Conservation (phyloP, 2,329 filamentous ascomycete species). For the Cladosporium sp. region DNA sequence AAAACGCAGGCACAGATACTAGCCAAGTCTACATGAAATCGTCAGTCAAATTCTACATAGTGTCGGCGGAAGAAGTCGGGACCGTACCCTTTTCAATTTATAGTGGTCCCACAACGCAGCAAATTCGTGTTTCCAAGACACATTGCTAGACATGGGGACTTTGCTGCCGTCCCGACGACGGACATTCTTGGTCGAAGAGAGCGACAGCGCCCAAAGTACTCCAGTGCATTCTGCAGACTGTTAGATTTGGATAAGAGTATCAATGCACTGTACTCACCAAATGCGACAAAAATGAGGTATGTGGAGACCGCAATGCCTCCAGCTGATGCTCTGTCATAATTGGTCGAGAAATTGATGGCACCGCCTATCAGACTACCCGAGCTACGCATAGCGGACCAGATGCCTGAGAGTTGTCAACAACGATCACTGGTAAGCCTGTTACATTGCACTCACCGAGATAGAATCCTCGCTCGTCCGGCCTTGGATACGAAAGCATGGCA, state of each 20-base stretch:
- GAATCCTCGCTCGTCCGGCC: constrained; percentile 31
- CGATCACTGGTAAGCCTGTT: not conserved
- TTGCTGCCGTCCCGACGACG: constrained; percentile 23
- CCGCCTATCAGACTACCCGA: constrained; percentile 32
- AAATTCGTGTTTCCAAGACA: constrained; percentile 18
- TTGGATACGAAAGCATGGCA: constrained; percentile 36
- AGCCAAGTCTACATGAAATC: constrained; percentile 28
- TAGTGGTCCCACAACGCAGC: constrained; percentile 20
- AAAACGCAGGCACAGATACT: constrained; percentile 34
- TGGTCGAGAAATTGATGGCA: constrained; percentile 33
- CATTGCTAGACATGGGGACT: constrained; percentile 20
- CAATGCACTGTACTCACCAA: constrained; percentile 17
- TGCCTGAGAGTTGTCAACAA: constrained; percentile 8
- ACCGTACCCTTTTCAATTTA: constrained; percentile 25
- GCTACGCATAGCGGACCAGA: constrained; percentile 35
- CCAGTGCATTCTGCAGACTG: constrained; percentile 25
- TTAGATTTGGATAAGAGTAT: not conserved
- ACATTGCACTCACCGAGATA: constrained; percentile 19
- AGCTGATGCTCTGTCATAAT: constrained; percentile 19
- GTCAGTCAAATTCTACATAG: not conserved
- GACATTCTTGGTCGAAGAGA: constrained; percentile 25
- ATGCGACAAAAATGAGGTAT: constrained; percentile 30
- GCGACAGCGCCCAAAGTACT: constrained; percentile 29
- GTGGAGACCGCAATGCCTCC: constrained; percentile 31
- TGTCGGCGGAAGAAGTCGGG: not conserved